phyloP scores from a whole-genome alignment of 495 filamentous ascomycete species.

The Hypoxylon fuscum region DNA sequence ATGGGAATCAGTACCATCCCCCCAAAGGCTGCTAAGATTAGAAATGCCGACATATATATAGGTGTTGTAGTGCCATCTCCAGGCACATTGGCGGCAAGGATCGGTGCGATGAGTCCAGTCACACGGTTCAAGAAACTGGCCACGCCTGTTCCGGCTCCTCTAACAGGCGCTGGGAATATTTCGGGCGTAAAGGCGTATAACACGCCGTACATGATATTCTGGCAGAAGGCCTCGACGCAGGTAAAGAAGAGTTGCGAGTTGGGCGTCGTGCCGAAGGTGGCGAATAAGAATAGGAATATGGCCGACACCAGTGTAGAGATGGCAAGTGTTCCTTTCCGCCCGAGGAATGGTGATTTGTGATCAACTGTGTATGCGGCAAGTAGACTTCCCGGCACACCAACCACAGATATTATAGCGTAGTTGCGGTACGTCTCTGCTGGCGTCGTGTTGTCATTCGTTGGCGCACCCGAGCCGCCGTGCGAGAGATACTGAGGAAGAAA shows the following conservation, averaged over 20 bases:
- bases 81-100: slow-evolving; percentile 76
- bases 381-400: slow-evolving; percentile 77
- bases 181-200: slow-evolving; percentile 87
- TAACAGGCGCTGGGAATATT: slow-evolving; percentile 80
- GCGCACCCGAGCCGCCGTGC: slow-evolving; percentile 67
- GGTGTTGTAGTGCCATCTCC: slow-evolving; percentile 73
- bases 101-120: slow-evolving; percentile 77
- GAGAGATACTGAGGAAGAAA: slow-evolving; percentile 84
- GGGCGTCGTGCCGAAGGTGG: slow-evolving; percentile 66
- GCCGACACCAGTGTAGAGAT: slow-evolving; percentile 74
- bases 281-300: slow-evolving; percentile 72
- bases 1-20: slow-evolving; percentile 73
- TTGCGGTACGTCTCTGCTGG: slow-evolving; percentile 69
- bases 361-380: slow-evolving; percentile 78
- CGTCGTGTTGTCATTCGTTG: slow-evolving; percentile 24
- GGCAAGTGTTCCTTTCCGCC: slow-evolving; percentile 76
- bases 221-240: slow-evolving; percentile 77
- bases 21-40: slow-evolving; percentile 73
- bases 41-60: slow-evolving; percentile 74
- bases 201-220: slow-evolving; percentile 88
- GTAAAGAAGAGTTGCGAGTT: slow-evolving; percentile 73
- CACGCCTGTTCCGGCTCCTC: slow-evolving; percentile 81
- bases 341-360: slow-evolving; percentile 67
- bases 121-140: slow-evolving; percentile 77
- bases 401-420: slow-evolving; percentile 75